Conservation (phyloP, 169 alveolate species). For the Besnoitia besnoiti region DNA sequence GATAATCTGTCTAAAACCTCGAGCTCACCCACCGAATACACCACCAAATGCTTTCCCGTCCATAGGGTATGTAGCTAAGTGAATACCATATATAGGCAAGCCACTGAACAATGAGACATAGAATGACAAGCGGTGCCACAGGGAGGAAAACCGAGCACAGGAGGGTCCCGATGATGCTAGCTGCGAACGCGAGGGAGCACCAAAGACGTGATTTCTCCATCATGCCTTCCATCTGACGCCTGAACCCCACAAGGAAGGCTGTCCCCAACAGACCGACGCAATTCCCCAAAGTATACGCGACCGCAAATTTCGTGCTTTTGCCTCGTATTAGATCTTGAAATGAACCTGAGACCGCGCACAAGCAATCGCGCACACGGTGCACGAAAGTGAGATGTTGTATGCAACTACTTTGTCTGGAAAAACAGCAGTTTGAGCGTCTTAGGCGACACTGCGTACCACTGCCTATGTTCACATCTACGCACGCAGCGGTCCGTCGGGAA, state of each 20-base stretch:
- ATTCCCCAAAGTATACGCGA: conserved; percentile 66
- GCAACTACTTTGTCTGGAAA: not conserved
- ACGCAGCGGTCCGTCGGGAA: too few relatives aligned
- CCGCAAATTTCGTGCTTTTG: conserved; percentile 60
- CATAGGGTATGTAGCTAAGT: conserved; percentile 67
- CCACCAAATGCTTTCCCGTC: conserved; percentile 61
- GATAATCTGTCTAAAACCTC: not conserved
- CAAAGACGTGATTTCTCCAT: conserved; percentile 58
- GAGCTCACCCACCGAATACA: conserved; percentile 13
- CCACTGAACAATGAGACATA: conserved; percentile 63
- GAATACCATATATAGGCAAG: conserved; percentile 69
- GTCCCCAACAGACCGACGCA: conserved; percentile 65
- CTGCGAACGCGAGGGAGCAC: conserved; percentile 53
- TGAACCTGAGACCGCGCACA: conserved; percentile 62
- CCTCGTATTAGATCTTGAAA: conserved; percentile 63
- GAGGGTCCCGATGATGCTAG: conserved; percentile 59
- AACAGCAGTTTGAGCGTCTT: not conserved
- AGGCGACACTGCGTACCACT: too few relatives aligned
- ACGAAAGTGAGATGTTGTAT: not conserved
- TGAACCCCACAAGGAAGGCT: conserved; percentile 57
- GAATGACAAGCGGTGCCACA: conserved; percentile 50
- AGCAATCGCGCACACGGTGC: not conserved
- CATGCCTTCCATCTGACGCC: conserved; percentile 63
- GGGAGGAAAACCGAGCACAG: conserved; percentile 46
- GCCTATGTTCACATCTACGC: too few relatives aligned